phyloP scores from a whole-genome alignment of 495 filamentous ascomycete genomes.

The Aspergillus conjunctus region DNA sequence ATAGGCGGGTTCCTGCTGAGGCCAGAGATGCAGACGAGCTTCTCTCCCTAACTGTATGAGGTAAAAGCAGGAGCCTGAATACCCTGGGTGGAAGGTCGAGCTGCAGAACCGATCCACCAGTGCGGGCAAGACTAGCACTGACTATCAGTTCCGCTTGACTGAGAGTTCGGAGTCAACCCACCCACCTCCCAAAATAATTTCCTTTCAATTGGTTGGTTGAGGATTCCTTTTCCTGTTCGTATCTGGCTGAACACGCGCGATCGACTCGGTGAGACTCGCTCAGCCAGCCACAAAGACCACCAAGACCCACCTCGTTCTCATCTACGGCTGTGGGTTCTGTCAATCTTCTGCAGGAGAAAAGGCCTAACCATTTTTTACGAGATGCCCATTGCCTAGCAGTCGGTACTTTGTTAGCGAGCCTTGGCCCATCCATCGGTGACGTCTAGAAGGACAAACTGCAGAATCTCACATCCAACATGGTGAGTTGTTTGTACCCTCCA shows the following conservation, averaged over 20 bases:
- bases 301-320: neutral
- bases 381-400: neutral
- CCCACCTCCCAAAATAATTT: neutral
- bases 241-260: neutral
- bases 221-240: neutral
- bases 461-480: neutral
- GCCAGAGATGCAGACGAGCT: neutral
- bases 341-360: slow-evolving; percentile 19
- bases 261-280: slow-evolving; percentile 15
- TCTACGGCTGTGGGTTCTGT: slow-evolving; percentile 9
- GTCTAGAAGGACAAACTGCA: slow-evolving; percentile 5
- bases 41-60: neutral
- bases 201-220: neutral
- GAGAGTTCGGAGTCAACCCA: neutral
- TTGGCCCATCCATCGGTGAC: neutral
- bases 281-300: slow-evolving; percentile 8
- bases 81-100: neutral
- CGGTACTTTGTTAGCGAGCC: neutral
- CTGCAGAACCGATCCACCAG: neutral
- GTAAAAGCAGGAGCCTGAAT: neutral
- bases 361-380: neutral
- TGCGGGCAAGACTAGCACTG: neutral
- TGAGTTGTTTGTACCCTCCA: neutral
- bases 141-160: neutral
- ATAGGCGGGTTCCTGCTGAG: slow-evolving; percentile 1